Evolutionary conservation across 2,329 filamentous ascomycete species (phyloP).

Genomic region (Colletotrichum endophyticum): DNA sequence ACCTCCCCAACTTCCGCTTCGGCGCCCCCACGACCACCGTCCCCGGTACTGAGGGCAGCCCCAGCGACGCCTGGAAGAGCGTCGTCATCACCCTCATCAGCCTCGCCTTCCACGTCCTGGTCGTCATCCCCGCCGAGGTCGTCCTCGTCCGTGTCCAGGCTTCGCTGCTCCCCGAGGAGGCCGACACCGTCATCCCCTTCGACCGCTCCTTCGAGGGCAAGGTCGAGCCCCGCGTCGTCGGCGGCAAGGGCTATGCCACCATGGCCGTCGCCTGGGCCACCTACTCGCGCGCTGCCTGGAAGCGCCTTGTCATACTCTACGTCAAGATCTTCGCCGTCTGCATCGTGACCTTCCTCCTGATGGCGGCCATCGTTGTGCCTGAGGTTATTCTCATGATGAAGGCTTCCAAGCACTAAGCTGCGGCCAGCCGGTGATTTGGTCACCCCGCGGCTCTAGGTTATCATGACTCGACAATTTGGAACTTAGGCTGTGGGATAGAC

Average conservation of each 20-base stretch:
- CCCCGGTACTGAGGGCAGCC: conserved; percentile 38
- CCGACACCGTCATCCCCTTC: conserved; percentile 87
- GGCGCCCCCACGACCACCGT: conserved; percentile 38
- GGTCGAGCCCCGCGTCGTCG: conserved; percentile 76
- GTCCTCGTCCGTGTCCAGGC: conserved; percentile 85
- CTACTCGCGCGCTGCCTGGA: conserved; percentile 75
- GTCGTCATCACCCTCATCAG: conserved; percentile 49
- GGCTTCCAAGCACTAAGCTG: conserved; percentile 9
- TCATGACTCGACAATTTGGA: background rate
- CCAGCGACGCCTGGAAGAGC: conserved; percentile 48
- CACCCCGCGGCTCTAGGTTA: background rate
- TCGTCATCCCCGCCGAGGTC: conserved; percentile 78
- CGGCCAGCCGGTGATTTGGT: background rate
- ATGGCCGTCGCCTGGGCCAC: conserved; percentile 80
- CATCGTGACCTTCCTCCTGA: conserved; percentile 49
- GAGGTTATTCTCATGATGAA: conserved; percentile 52
- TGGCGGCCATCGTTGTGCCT: conserved; percentile 53
- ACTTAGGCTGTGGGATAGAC: background rate
- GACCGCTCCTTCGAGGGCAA: conserved; percentile 85
- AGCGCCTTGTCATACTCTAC: conserved; percentile 76
- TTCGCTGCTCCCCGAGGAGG: conserved; percentile 79
- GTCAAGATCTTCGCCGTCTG: conserved; percentile 70
- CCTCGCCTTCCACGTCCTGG: conserved; percentile 59
- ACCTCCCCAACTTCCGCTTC: conserved; percentile 39
- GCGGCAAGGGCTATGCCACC: conserved; percentile 72